Percentiles rank a stretch among this genome's conserved stretches.
These are phyloP conservation scores for Lithospermum erythrorhizon DNA, from an alignment of 257 asterid genomes.

Conservation along the genomic window DNA sequence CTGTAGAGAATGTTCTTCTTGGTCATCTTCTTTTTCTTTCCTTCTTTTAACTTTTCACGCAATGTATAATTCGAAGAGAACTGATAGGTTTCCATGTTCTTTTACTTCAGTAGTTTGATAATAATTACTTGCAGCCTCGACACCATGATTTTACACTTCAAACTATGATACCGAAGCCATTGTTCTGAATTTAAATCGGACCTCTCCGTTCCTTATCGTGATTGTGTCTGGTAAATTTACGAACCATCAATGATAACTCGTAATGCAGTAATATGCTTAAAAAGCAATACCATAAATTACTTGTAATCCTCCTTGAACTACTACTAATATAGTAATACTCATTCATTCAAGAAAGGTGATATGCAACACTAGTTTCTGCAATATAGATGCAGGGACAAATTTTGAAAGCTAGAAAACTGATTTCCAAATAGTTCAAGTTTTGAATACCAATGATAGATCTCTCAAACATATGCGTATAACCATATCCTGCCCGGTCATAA, in stretches of 20 bases:
- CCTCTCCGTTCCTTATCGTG: too few relatives aligned
- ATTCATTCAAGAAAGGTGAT: background rate
- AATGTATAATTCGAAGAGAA: too few relatives aligned
- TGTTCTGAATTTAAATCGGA: too few relatives aligned
- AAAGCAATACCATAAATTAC: background rate
- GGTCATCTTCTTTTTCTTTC: background rate
- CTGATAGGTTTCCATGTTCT: too few relatives aligned
- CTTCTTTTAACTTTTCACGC: background rate
- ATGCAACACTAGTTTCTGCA: background rate
- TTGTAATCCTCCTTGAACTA: background rate
- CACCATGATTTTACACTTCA: too few relatives aligned
- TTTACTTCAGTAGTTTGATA: too few relatives aligned
- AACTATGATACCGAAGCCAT: too few relatives aligned
- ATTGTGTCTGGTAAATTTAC: background rate
- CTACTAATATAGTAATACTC: background rate
- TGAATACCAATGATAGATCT: background rate
- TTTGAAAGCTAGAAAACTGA: background rate
- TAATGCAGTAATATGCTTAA: background rate
- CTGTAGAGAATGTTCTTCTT: background rate
- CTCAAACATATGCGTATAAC: background rate
- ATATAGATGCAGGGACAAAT: background rate
- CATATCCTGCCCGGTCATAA: background rate
- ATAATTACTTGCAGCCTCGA: too few relatives aligned
- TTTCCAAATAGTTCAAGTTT: background rate
- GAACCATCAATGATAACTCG: background rate